Evolutionary conservation across 192 early-diverging fungal genomes (phyloP).

Genomic region (Glomus cerebriforme): DNA sequence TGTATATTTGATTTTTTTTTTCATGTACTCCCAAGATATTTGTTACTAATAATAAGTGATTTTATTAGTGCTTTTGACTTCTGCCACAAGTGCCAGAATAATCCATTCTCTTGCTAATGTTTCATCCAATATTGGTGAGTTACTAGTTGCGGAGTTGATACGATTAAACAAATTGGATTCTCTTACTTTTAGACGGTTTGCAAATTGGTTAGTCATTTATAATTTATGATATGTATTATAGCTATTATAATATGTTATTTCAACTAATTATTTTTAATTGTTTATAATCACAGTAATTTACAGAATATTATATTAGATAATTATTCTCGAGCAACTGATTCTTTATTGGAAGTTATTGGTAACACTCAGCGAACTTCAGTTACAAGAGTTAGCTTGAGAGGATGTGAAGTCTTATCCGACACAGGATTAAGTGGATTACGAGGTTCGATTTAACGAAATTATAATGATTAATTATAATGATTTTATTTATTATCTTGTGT

Average conservation of each 20-base stretch:
- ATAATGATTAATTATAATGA: neutral
- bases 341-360: neutral
- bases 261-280: neutral
- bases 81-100: neutral
- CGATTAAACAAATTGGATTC: neutral
- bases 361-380: neutral
- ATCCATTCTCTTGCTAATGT: neutral
- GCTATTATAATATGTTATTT: neutral
- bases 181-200: neutral
- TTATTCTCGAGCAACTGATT: neutral
- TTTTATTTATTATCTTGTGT: neutral
- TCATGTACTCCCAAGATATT: neutral
- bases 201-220: neutral
- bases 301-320: constrained; percentile 14
- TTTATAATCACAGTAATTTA: constrained; percentile 1
- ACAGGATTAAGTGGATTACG: neutral
- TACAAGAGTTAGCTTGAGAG: neutral
- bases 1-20: neutral
- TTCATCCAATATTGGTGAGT: neutral
- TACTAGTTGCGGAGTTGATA: constrained; percentile 2
- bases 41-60: neutral
- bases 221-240: neutral
- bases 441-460: neutral
- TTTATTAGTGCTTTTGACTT: neutral
- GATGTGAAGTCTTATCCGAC: neutral